A percentile compares a stretch with the other conserved stretches of the same genome.
Conservation (phyloP, 768 basidiomycete genomes). For the Psilocybe cubensis region DNA sequence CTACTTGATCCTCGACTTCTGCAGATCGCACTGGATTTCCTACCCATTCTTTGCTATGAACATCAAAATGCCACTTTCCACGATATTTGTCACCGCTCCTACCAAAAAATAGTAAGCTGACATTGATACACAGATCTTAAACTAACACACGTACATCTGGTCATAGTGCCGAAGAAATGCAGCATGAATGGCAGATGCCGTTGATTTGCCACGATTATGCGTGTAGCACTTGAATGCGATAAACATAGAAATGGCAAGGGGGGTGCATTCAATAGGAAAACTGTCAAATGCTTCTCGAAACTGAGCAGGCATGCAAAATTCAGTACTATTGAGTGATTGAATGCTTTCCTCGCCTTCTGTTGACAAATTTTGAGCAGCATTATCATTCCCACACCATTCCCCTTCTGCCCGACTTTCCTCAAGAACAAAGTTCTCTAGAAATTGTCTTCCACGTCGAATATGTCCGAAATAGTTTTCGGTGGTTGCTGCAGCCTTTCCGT, state of each 20-base stretch:
- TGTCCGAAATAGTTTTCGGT: too few relatives aligned
- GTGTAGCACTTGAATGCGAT: conserved; percentile 1
- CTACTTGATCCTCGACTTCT: conserved; percentile 22
- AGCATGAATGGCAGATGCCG: conserved; percentile 1
- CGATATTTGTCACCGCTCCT: conserved; percentile 23
- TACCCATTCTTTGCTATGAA: conserved; percentile 11
- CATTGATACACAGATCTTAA: background rate
- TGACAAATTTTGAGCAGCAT: too few relatives aligned
- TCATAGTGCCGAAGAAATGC: conserved; percentile 2
- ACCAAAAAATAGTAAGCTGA: background rate
- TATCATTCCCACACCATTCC: too few relatives aligned
- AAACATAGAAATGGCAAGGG: conserved; percentile 3
- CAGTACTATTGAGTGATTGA: too few relatives aligned
- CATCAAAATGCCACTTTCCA: conserved; percentile 23
- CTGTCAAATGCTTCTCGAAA: background rate
- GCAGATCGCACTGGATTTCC: conserved; percentile 28
- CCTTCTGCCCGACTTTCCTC: too few relatives aligned
- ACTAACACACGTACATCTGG: background rate
- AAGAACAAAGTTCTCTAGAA: too few relatives aligned
- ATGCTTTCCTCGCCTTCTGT: too few relatives aligned
- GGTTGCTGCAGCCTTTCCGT: too few relatives aligned
- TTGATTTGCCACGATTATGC: background rate
- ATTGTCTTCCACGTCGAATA: too few relatives aligned
- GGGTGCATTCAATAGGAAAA: background rate
- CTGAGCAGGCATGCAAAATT: too few relatives aligned